Evolutionary conservation across 2,329 filamentous ascomycete genomes (phyloP), one percentile per base, ranked within the genome.

Genomic region (Diaporthe velutina): DNA sequence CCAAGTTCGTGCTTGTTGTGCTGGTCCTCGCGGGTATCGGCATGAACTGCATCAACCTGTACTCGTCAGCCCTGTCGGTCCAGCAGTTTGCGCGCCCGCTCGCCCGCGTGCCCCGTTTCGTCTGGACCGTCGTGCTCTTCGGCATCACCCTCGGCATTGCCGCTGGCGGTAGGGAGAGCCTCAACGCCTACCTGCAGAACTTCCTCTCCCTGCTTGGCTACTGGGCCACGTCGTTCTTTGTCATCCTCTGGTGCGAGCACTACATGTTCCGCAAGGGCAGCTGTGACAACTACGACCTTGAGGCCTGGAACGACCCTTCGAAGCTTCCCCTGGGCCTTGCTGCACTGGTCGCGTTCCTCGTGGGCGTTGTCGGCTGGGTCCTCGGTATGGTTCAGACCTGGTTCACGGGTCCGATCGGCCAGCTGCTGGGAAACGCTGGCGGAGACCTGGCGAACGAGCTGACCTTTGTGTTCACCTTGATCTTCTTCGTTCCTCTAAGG

Each of bases 371-470:
- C 15, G 87, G 85, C n/a, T 90, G 88, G 83, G 83, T 89, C 35
- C 83, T 91, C 78, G 90, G 90, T 1, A 92, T 92, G 90, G 85
- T 85, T 55, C 86, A 90, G 81, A 90, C 88, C 0, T 90, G 87
- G 86, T 90, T 87, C 77, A 81, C 87, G 33, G 88, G 88, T 0
- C 82, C 83, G 2, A 76, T 89, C 57, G 86, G 84, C 1, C 79
- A 78, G 55, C 78, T 83, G 75, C 87, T 89, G 73, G 86, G 86
- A 10, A 80, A 81, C 1, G 77, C 77, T n/a, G 86, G 85, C n/a
- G 87, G 86, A 10, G 87, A 89, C 78, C 80, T 89, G 58, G 88
- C 86, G 17, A 89, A 89, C 77, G 84, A 90, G 83, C 82, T 91
- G 55, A 83, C 87, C 1, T 83, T 90, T 54, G 83, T 86, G 3